phyloP scores from a whole-genome alignment of 1,284 basidiomycete genomes.

The Mycena sp. region DNA sequence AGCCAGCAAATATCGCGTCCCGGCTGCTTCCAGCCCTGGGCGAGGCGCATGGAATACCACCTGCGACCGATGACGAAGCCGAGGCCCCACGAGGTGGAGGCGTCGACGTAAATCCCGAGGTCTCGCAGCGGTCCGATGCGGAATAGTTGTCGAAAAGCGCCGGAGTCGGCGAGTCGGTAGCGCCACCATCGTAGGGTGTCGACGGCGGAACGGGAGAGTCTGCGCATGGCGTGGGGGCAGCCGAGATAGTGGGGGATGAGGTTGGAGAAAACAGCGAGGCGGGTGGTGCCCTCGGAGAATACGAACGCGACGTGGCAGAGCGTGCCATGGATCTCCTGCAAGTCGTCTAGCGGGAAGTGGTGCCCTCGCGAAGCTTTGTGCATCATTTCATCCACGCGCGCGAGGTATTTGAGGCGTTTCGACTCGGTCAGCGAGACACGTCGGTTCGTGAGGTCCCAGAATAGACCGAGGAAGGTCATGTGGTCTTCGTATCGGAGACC shows the following conservation, averaged over 20 bases:
- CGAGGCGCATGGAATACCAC: constrained; percentile 21
- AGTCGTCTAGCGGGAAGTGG: background rate
- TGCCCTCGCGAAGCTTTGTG: background rate
- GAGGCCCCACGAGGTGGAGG: constrained; percentile 36
- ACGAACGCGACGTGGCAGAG: constrained; percentile 11
- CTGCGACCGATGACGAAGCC: constrained; percentile 35
- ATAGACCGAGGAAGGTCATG: constrained; percentile 27
- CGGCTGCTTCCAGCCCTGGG: background rate
- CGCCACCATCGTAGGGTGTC: too few species aligned
- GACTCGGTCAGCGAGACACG: constrained; percentile 26
- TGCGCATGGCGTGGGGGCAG: background rate
- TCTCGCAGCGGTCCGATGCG: constrained; percentile 18
- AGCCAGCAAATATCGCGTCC: constrained; percentile 35
- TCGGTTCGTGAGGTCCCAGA: constrained; percentile 25
- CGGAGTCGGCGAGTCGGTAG: constrained; percentile 7
- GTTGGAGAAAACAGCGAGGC: background rate
- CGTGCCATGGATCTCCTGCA: constrained; percentile 29
- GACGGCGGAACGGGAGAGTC: constrained; percentile 12
- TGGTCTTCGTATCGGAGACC: constrained; percentile 8
- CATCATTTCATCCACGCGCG: constrained; percentile 16
- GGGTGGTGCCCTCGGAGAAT: too few species aligned
- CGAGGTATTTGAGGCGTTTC: constrained; percentile 21
- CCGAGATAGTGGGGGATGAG: constrained; percentile 20
- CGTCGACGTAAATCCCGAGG: constrained; percentile 34
- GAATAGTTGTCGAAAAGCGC: background rate